These are phyloP conservation scores for Talaromyces proteolyticus DNA, from an alignment of 495 filamentous ascomycete species.

Conservation along the genomic window DNA sequence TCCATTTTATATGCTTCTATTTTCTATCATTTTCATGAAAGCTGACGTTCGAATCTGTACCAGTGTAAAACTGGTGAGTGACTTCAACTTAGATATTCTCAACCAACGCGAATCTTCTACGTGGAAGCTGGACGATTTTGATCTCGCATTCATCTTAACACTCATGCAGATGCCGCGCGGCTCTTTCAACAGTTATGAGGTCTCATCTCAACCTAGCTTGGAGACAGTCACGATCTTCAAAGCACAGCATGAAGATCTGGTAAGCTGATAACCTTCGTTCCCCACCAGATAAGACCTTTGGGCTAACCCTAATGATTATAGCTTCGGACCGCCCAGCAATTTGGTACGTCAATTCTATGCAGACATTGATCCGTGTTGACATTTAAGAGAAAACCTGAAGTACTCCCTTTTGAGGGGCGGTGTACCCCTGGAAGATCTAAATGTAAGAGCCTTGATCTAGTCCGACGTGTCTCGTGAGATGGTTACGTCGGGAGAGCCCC, in stretches of 20 bases:
- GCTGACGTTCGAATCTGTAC: background rate
- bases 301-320: constrained; percentile 15
- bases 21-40: too few relatives aligned
- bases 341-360: constrained; percentile 20
- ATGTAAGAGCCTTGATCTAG: too few relatives aligned
- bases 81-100: background rate
- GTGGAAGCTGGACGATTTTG: constrained; percentile 12
- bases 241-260: constrained; percentile 49
- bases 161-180: too few relatives aligned
- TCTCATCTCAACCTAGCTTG: constrained; percentile 21
- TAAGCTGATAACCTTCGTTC: constrained; percentile 20
- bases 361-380: constrained; percentile 9
- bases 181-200: too few relatives aligned
- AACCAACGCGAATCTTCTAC: too few relatives aligned
- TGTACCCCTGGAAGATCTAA: constrained; percentile 53
- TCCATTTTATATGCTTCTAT: background rate
- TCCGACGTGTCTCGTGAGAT: too few relatives aligned
- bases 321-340: constrained; percentile 39
- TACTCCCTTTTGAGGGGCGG: constrained; percentile 58
- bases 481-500: too few relatives aligned
- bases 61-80: background rate
- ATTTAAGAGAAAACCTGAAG: constrained; percentile 49
- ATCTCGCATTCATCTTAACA: too few relatives aligned
- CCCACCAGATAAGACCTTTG: background rate
- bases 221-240: constrained; percentile 46